phyloP scores from a whole-genome alignment of 495 filamentous ascomycete species.

The Wilcoxina mikolae region DNA sequence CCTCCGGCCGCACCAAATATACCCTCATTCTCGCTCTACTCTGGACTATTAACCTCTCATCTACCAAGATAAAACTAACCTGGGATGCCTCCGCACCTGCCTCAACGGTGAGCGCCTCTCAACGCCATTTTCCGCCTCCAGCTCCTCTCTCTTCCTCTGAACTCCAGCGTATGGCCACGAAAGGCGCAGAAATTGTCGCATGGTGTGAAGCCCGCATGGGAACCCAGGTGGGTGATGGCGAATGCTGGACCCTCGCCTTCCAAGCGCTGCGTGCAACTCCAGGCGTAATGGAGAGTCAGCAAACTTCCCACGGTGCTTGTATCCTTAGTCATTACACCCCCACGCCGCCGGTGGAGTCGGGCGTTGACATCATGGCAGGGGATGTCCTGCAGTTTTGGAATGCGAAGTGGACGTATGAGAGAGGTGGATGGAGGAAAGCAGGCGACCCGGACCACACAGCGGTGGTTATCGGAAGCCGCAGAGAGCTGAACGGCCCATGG shows the following conservation, averaged over 20 bases:
- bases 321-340: conserved; percentile 26
- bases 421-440: conserved; percentile 24
- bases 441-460: conserved; percentile 32
- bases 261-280: conserved; percentile 20
- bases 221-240: conserved; percentile 32
- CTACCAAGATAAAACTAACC: conserved; percentile 30
- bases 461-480: conserved; percentile 16
- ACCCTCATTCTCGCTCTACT: conserved; percentile 28
- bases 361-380: conserved; percentile 28
- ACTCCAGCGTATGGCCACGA: not conserved
- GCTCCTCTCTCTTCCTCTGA: conserved; percentile 8
- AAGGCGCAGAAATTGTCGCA: conserved; percentile 16
- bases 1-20: conserved; percentile 29
- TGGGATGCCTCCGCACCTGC: conserved; percentile 33
- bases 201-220: conserved; percentile 30
- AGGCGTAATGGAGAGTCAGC: conserved; percentile 29
- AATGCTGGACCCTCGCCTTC: conserved; percentile 35
- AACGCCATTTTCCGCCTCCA: conserved; percentile 32
- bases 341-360: conserved; percentile 9
- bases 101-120: conserved; percentile 29
- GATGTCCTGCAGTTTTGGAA: conserved; percentile 32
- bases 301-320: conserved; percentile 30
- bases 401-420: conserved; percentile 26
- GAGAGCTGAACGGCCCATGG: not conserved
- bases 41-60: conserved; percentile 29